phyloP scores from a whole-genome alignment of 805 yeast species.

The Jamesozyma gamospora region DNA sequence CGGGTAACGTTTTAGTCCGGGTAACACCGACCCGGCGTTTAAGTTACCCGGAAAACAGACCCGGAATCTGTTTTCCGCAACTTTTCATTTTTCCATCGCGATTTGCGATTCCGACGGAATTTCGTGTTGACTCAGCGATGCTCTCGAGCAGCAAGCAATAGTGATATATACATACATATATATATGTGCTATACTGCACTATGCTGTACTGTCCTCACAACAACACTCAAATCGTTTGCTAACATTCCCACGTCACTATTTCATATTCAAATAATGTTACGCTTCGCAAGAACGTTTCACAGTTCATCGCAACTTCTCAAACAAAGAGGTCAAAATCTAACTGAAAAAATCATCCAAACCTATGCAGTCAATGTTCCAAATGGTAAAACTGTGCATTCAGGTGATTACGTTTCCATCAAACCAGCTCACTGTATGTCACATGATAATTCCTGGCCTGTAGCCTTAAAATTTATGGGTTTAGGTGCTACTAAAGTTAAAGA shows the following conservation, averaged over 20 bases:
- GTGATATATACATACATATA: too few relatives aligned
- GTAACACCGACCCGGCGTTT: too few relatives aligned
- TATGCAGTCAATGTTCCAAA: constrained; percentile 78
- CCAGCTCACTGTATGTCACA: constrained; percentile 99
- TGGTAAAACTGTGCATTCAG: constrained; percentile 71
- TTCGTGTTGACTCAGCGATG: too few relatives aligned
- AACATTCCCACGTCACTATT: too few relatives aligned
- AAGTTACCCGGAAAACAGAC: too few relatives aligned
- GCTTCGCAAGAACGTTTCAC: constrained; percentile 19
- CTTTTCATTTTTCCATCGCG: too few relatives aligned
- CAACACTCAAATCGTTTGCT: too few relatives aligned
- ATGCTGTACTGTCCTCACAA: too few relatives aligned
- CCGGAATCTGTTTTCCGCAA: too few relatives aligned
- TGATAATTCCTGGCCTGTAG: constrained; percentile 99
- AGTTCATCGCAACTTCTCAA: constrained; percentile 10
- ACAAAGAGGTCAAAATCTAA: constrained; percentile 57
- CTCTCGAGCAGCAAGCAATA: too few relatives aligned
- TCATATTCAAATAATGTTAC: constrained; percentile 11
- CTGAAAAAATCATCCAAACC: constrained; percentile 91
- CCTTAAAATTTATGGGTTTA: constrained; percentile 86
- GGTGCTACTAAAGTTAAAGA: constrained; percentile 81
- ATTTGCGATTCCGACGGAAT: too few relatives aligned
- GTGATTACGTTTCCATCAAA: constrained; percentile 88
- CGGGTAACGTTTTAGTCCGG: too few relatives aligned
- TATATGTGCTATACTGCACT: background rate